Base-by-base conservation (phyloP, 2,329 filamentous ascomycete species). In the Pseudohalonectria lignicola region DNA sequence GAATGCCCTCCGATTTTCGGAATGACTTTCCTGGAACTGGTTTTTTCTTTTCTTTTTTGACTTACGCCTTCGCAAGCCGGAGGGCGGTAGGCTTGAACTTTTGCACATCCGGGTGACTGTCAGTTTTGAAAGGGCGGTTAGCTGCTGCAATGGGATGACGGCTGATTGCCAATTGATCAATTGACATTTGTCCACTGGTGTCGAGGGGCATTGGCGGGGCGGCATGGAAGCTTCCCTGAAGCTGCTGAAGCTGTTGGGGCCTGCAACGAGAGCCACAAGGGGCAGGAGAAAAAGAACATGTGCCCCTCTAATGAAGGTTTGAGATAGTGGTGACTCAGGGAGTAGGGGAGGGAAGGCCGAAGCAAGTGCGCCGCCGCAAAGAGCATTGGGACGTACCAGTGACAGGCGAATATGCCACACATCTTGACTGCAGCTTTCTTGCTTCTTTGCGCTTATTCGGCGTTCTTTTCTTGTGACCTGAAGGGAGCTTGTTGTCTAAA, bases 391-490 rank as follows among this genome's bases (percentile, higher is more conserved):
- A 72, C 79, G 60, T 67, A 94, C 87, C 76, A 71, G 66, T 95
- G 86, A 67, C 88, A 95, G 54, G 86, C 88, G 64, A 95, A 95
- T 57, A 95, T 94, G 64, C 87, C 87, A 81, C 87, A 94, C 87
- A 94, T 94, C 34, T 43, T 59, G 53, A 45, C 17, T 8, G 20
- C 25, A 18, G 15, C 25, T n/a, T 15, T 36, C 12, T 36, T 26
- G 7, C 23, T 26, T 26, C 23, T 26, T 7, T 8, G 23, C 23
- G 7, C 23, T 26, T 8, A 26, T 7, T 12, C 12, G 23, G 23
- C 23, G 7, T 26, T 7, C 12, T 7, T 26, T 8, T 26, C 23
- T 26, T 26, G 23, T 26, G 23, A 26, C 23, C 23, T 26, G 23
- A 26, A n/a, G n/a, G 23, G 23, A 26, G 23, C 23, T 26, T 26